Evolutionary conservation across 2,329 filamentous ascomycete species (phyloP), one percentile per base, ranked within the genome.

Genomic region (Diaporthe sp.): DNA sequence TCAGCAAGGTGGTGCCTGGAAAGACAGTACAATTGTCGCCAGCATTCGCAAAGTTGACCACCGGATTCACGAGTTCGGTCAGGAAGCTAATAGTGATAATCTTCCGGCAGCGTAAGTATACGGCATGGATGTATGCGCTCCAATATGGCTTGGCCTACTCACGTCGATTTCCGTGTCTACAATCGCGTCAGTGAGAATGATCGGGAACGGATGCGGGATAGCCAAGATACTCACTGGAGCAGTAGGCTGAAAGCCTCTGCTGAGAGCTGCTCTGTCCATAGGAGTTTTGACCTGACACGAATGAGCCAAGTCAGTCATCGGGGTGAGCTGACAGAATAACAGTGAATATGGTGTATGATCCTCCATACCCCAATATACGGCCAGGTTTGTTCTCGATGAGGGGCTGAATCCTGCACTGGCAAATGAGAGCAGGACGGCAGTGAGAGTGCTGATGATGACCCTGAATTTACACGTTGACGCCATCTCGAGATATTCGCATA

Each of bases 31-130:
- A 94, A 58, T 86, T 87, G 76, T 92, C 84, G n/a, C 88, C 88
- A 10, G 89, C 87, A 75, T 90, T 92, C 71, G 92, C 89, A 78
- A 94, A 92, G 82, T 94, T 93, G 73, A 92, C 83, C 53, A 86
- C 86, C 4, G 85, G 84, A 22, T 86, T 87, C 58, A 84, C 87
- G 76, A 94, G 88, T 63, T 85, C 86, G 68, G 88, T 87, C 72
- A 94, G 78, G 79, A 94, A 94, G 1, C 92, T 88, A 66, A 94
- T 78, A 1, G 90, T 89, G 69, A 94, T 91, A 73, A 93, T 88
- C 86, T 91, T 73, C 50, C 74, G 25, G 27, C 22, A 13, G 44
- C 8, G 25, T 66, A 47, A 66, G 63, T 27, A 6, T 25, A 42
- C 9, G 44, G 4, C 30, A 5, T 32, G 13, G 3, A 37, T 13